phyloP scores from a whole-genome alignment of 768 basidiomycete species.

The Pleurotus pulmonarius region DNA sequence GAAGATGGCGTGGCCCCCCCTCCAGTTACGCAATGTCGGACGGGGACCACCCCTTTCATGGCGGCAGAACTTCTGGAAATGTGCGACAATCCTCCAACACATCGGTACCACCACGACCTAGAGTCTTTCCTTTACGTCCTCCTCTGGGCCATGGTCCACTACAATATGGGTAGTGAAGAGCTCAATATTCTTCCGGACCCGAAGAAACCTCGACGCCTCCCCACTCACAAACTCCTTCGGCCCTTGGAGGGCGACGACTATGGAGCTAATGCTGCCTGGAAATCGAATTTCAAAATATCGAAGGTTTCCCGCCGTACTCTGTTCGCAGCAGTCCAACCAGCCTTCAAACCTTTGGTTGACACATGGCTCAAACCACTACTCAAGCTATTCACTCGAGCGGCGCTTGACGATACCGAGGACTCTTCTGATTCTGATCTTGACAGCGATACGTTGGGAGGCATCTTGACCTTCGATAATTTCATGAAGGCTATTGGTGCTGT shows the following conservation, averaged over 20 bases:
- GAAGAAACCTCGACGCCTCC: background rate
- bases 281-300: background rate
- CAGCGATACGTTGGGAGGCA: background rate
- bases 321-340: background rate
- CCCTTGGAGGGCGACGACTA: background rate
- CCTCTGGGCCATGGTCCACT: slow-evolving; percentile 2
- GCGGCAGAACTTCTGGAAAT: slow-evolving; percentile 21
- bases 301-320: background rate
- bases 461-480: background rate
- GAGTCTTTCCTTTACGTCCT: slow-evolving; percentile 29
- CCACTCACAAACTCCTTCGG: background rate
- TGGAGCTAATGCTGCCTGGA: background rate
- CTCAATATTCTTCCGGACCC: background rate
- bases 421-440: background rate
- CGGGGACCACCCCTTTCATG: slow-evolving; percentile 28
- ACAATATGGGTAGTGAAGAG: background rate
- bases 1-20: slow-evolving; percentile 1
- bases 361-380: background rate
- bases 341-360: background rate
- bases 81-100: slow-evolving; percentile 8
- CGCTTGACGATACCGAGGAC: too few relatives aligned
- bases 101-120: slow-evolving; percentile 25
- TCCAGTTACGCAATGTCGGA: slow-evolving; percentile 1
- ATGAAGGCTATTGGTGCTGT: background rate
- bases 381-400: background rate